These are phyloP conservation scores for Senecio squalidus DNA, from an alignment of 140 eudicot genomes.

Conservation along the genomic window DNA sequence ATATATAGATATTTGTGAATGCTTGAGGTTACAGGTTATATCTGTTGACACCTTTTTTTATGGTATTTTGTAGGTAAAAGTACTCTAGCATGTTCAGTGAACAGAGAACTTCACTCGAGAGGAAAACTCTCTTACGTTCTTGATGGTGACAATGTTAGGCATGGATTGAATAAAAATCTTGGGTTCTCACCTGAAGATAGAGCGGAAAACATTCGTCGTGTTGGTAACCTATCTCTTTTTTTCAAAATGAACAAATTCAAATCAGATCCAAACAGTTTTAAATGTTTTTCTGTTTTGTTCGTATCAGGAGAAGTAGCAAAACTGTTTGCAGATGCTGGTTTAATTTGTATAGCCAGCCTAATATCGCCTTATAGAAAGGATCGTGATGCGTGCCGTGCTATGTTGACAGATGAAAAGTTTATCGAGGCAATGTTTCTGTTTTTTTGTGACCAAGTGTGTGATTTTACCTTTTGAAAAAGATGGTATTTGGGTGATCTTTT, in stretches of 20 bases:
- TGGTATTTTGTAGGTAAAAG: slow-evolving; percentile 99
- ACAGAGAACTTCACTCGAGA: slow-evolving; percentile 65
- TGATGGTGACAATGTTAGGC: slow-evolving; percentile 96
- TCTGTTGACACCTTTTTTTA: too few species aligned
- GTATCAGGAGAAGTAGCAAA: slow-evolving; percentile 95
- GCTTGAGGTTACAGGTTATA: too few species aligned
- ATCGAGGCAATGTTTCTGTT: too few species aligned
- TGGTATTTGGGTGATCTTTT: too few species aligned
- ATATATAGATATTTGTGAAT: too few species aligned
- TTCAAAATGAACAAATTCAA: too few species aligned
- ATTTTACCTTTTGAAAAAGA: too few species aligned
- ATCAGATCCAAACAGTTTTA: too few species aligned
- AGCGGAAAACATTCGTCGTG: slow-evolving; percentile 79
- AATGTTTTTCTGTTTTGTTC: too few species aligned
- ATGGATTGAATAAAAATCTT: slow-evolving; percentile 84
- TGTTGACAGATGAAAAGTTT: slow-evolving; percentile 75
- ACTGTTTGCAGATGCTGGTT: slow-evolving; percentile 89
- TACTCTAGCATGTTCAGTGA: slow-evolving; percentile 86
- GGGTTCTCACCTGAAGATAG: slow-evolving; percentile 83
- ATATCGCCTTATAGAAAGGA: slow-evolving; percentile 91
- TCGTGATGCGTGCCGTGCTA: slow-evolving; percentile 72
- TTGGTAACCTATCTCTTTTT: too few species aligned
- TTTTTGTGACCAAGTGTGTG: too few species aligned
- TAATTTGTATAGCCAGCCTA: slow-evolving; percentile 88
- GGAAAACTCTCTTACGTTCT: slow-evolving; percentile 90